Conservation (phyloP, 257 asterid genomes). For the Solanum bulbocastanum region DNA sequence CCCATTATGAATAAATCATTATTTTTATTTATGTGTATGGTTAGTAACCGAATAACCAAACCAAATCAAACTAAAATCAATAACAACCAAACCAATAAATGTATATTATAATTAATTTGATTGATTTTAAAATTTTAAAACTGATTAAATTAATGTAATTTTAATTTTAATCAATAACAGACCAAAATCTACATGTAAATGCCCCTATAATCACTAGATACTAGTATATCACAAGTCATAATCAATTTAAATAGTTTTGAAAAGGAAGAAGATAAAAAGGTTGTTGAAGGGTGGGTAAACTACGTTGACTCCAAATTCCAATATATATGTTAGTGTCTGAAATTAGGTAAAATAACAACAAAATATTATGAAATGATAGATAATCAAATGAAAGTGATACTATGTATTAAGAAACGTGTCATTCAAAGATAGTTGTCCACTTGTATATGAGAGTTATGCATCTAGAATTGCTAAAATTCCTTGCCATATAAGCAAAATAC, state of each 20-base stretch:
- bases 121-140: too few relatives aligned
- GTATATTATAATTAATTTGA: too few relatives aligned
- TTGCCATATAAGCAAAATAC: background rate
- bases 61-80: too few relatives aligned
- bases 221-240: background rate
- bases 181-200: too few relatives aligned
- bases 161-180: too few relatives aligned
- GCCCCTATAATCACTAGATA: too few relatives aligned
- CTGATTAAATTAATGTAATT: too few relatives aligned
- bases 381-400: background rate
- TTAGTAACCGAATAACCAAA: too few relatives aligned
- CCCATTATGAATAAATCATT: too few relatives aligned
- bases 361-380: background rate
- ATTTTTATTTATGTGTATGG: too few relatives aligned
- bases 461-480: background rate
- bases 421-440: background rate
- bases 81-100: too few relatives aligned
- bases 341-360: conserved; percentile 14
- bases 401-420: background rate
- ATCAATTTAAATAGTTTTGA: background rate
- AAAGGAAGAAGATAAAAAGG: background rate
- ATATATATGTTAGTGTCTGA: background rate
- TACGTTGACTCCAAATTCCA: background rate
- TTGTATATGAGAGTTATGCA: background rate
- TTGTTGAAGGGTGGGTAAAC: conserved; percentile 21